Evolutionary conservation across 2,329 filamentous ascomycete species (phyloP).

Genomic region (Coleophoma crateriformis): DNA sequence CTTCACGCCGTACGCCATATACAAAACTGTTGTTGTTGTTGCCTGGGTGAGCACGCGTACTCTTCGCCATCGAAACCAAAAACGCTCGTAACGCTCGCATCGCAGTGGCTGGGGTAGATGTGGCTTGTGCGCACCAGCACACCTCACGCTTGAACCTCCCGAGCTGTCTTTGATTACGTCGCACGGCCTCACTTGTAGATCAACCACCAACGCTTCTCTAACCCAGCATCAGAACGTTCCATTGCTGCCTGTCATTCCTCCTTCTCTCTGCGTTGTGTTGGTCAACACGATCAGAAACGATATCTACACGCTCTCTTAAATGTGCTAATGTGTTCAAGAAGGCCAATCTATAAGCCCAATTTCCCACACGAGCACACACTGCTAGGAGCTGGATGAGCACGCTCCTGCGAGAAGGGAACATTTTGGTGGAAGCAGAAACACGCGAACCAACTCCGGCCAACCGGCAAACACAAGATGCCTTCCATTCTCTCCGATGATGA

Average conservation of each 20-base stretch:
- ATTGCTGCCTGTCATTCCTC: background rate
- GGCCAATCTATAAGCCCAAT: conserved; percentile 17
- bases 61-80: too few relatives aligned
- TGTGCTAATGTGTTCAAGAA: conserved; percentile 18
- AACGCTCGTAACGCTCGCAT: background rate
- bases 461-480: conserved; percentile 21
- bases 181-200: background rate
- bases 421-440: too few relatives aligned
- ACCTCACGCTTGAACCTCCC: background rate
- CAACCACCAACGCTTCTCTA: background rate
- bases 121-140: background rate
- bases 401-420: background rate
- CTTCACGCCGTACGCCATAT: too few relatives aligned
- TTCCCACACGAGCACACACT: conserved; percentile 17
- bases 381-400: conserved; percentile 9
- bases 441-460: background rate
- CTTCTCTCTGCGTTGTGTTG: too few relatives aligned
- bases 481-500: conserved; percentile 78
- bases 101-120: conserved; percentile 2
- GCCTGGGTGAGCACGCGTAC: background rate
- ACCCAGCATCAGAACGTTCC: background rate
- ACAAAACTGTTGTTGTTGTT: background rate
- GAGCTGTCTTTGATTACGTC: background rate
- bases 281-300: too few relatives aligned
- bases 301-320: conserved; percentile 1